phyloP scores from a whole-genome alignment of 2,329 filamentous ascomycete species.

The Colletotrichum filicis region DNA sequence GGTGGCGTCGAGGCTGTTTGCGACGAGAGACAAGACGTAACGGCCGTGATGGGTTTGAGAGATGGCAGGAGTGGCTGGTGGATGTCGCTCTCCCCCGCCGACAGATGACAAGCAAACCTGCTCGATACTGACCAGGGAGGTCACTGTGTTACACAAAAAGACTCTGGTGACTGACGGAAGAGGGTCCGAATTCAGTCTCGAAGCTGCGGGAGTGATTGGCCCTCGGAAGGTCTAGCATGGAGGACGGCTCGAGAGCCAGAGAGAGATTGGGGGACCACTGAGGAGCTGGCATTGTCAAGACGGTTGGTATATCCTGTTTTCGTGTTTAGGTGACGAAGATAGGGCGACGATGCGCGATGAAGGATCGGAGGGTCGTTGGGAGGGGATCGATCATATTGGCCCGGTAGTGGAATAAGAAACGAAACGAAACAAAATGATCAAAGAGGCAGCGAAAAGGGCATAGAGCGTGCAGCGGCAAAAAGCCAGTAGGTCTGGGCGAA shows the following conservation, averaged over 20 bases:
- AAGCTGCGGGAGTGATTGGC: not conserved
- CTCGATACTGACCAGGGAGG: conserved; percentile 16
- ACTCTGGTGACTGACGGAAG: not conserved
- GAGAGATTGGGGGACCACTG: not conserved
- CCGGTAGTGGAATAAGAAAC: conserved; percentile 18
- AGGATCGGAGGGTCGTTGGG: not conserved
- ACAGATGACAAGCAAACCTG: conserved; percentile 12
- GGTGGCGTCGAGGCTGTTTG: conserved; percentile 12
- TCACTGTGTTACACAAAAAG: conserved; percentile 13
- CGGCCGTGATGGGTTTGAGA: conserved; percentile 4
- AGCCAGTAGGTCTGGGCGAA: conserved; percentile 27
- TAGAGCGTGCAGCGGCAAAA: conserved; percentile 21
- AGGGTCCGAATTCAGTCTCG: not conserved
- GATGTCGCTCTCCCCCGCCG: conserved; percentile 19
- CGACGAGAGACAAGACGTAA: not conserved
- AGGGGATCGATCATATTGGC: conserved; percentile 3
- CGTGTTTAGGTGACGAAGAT: not conserved
- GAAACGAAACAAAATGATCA: conserved; percentile 28
- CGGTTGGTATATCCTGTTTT: not conserved
- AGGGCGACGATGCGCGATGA: not conserved
- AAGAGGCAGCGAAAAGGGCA: conserved; percentile 4
- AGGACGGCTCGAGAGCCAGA: not conserved
- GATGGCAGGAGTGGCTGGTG: conserved; percentile 26
- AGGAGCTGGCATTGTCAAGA: not conserved
- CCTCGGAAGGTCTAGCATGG: not conserved